Evolutionary conservation across 202 grass and related monocot genomes (phyloP).

Genomic region (Alloteropsis angusta): DNA sequence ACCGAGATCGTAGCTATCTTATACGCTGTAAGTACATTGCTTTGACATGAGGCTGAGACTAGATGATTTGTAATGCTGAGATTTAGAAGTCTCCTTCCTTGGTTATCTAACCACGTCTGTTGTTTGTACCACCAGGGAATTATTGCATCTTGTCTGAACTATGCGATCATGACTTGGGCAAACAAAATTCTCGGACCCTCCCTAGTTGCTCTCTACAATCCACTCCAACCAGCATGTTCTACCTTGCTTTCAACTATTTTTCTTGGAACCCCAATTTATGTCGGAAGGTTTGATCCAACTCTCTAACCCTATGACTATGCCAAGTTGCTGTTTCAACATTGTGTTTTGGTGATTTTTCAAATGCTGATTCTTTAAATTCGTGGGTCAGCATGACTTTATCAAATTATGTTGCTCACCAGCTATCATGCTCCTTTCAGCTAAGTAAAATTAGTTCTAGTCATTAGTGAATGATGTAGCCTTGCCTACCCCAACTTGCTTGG

Average conservation of each 20-base stretch:
- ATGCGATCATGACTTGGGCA: constrained; percentile 82
- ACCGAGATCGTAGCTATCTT: constrained; percentile 59
- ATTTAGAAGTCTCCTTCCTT: not conserved
- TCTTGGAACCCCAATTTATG: constrained; percentile 77
- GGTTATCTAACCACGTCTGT: constrained; percentile 17
- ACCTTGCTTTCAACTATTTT: constrained; percentile 84
- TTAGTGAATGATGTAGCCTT: not conserved
- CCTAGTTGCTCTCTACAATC: constrained; percentile 75
- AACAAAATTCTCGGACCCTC: constrained; percentile 92
- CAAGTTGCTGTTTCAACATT: not conserved
- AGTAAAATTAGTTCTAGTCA: not conserved
- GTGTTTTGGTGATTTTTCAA: not conserved
- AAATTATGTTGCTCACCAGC: not conserved
- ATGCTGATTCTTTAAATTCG: not conserved
- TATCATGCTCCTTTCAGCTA: not conserved
- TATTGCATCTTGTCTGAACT: constrained; percentile 79
- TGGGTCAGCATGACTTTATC: not conserved
- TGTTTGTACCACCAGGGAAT: constrained; percentile 48
- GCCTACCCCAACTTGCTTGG: too few species aligned
- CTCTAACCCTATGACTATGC: not conserved
- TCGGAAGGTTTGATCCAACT: constrained; percentile 60
- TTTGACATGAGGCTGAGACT: not conserved
- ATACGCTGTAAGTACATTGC: constrained; percentile 63
- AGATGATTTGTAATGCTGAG: not conserved
- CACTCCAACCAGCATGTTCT: constrained; percentile 82